Evolutionary conservation across 768 basidiomycete species (phyloP).

Genomic region (Strobilomyces echinocephalus): DNA sequence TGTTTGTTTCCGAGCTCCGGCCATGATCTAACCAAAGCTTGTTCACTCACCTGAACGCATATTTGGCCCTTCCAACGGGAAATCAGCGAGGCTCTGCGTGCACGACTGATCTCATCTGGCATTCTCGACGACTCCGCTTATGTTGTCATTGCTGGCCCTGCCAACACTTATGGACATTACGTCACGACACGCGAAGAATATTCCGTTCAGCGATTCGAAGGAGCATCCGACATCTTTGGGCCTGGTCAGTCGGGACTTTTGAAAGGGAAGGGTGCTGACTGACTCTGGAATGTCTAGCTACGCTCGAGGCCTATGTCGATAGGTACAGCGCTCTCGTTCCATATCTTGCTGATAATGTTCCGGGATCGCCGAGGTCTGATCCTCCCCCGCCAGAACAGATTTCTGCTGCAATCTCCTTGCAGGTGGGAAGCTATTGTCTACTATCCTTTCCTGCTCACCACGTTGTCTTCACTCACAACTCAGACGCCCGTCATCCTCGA

Average conservation of each 20-base stretch:
- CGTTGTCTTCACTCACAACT: background rate
- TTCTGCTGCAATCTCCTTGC: conserved; percentile 62
- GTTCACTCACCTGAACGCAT: background rate
- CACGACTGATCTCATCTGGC: conserved; percentile 56
- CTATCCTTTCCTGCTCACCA: background rate
- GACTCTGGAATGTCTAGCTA: conserved; percentile 38
- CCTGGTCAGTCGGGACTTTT: conserved; percentile 46
- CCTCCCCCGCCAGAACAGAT: conserved; percentile 61
- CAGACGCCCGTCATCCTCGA: conserved; percentile 64
- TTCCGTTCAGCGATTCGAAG: conserved; percentile 71
- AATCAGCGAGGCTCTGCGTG: conserved; percentile 60
- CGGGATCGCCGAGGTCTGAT: conserved; percentile 53
- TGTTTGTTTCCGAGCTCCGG: background rate
- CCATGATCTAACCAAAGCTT: background rate
- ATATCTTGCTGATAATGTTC: conserved; percentile 48
- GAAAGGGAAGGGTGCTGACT: background rate
- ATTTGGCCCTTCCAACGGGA: background rate
- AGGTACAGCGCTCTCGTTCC: conserved; percentile 65
- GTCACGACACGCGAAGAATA: conserved; percentile 72
- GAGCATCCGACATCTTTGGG: conserved; percentile 75
- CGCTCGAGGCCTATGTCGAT: conserved; percentile 77
- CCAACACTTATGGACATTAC: conserved; percentile 76
- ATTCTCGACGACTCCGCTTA: conserved; percentile 65
- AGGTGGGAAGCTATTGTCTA: conserved; percentile 32
- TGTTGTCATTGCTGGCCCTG: conserved; percentile 77